Evolutionary conservation across 139 green algal genomes (phyloP).

Genomic region (Chlorella vulgaris): DNA sequence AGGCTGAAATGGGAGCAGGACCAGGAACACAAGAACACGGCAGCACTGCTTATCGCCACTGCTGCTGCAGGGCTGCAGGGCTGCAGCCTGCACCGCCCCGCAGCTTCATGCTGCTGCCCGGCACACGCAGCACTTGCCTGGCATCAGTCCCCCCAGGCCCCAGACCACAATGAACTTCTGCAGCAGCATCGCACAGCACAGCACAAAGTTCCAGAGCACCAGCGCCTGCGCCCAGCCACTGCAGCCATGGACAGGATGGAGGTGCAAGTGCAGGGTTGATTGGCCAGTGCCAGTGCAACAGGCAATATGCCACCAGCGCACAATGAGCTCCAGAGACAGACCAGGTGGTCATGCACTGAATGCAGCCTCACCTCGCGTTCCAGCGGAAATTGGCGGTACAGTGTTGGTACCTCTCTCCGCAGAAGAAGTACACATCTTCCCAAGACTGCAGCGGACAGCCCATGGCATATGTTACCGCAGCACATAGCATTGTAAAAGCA

Average conservation of each 20-base stretch:
- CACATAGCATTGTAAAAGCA: background rate
- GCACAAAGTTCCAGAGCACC: slow-evolving; percentile 74
- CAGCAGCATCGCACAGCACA: slow-evolving; percentile 63
- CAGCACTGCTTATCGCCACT: background rate
- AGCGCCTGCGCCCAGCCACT: slow-evolving; percentile 71
- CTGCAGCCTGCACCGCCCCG: background rate
- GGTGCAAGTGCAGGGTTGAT: background rate
- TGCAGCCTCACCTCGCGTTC: slow-evolving; percentile 48
- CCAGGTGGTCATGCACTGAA: background rate
- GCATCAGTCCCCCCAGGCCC: slow-evolving; percentile 72
- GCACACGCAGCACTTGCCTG: slow-evolving; percentile 34
- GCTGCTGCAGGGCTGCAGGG: background rate
- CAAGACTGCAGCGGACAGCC: background rate
- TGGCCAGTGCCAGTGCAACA: background rate
- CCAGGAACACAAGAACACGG: background rate
- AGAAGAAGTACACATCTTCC: slow-evolving; percentile 83
- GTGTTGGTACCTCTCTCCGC: slow-evolving; percentile 63
- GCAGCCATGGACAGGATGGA: background rate
- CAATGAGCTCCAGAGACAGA: background rate
- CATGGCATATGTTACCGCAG: background rate
- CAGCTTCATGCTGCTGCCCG: too few species aligned
- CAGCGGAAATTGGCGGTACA: slow-evolving; percentile 78
- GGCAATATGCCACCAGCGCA: too few species aligned
- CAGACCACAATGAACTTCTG: slow-evolving; percentile 67
- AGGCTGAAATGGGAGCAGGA: too few species aligned